Conservation (phyloP, 2,329 filamentous ascomycete species). For the Phialophora chinensis region DNA sequence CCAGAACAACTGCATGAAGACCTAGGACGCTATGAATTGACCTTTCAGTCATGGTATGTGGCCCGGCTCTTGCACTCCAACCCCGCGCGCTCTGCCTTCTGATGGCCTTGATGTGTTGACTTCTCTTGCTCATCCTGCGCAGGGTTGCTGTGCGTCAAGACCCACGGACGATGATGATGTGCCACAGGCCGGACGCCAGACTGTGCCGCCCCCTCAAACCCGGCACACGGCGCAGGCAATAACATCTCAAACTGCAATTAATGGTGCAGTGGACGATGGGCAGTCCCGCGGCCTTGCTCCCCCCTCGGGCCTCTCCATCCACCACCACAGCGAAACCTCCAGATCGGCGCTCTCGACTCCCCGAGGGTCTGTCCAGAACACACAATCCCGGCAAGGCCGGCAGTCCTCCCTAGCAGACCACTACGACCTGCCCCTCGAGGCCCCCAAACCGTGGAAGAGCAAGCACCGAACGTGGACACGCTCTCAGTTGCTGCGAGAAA, state of each 20-base stretch:
- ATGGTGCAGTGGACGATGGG: conserved; percentile 28
- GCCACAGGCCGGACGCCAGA: conserved; percentile 18
- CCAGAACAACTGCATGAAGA: neutral
- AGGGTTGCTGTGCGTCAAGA: conserved; percentile 40
- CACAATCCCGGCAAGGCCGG: conserved; percentile 16
- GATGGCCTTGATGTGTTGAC: conserved; percentile 14
- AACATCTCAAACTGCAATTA: conserved; percentile 38
- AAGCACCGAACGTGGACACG: conserved; percentile 72
- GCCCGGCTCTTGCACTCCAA: neutral
- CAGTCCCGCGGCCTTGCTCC: conserved; percentile 25
- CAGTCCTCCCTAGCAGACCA: conserved; percentile 58
- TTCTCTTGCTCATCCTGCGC: neutral
- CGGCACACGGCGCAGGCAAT: conserved; percentile 33
- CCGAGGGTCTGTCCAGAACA: conserved; percentile 20
- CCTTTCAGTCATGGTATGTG: conserved; percentile 29
- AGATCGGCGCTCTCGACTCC: conserved; percentile 32
- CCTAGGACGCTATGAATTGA: conserved; percentile 19
- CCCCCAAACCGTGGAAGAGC: conserved; percentile 67
- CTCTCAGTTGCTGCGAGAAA: conserved; percentile 70
- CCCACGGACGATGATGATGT: conserved; percentile 27
- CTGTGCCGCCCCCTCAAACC: conserved; percentile 26
- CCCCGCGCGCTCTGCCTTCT: no score
- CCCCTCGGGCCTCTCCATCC: conserved; percentile 30
- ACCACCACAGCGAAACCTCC: conserved; percentile 31
- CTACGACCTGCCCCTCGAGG: conserved; percentile 71